phyloP scores from a whole-genome alignment of 2,329 filamentous ascomycete species.

The Sporothrix dimorphospora region DNA sequence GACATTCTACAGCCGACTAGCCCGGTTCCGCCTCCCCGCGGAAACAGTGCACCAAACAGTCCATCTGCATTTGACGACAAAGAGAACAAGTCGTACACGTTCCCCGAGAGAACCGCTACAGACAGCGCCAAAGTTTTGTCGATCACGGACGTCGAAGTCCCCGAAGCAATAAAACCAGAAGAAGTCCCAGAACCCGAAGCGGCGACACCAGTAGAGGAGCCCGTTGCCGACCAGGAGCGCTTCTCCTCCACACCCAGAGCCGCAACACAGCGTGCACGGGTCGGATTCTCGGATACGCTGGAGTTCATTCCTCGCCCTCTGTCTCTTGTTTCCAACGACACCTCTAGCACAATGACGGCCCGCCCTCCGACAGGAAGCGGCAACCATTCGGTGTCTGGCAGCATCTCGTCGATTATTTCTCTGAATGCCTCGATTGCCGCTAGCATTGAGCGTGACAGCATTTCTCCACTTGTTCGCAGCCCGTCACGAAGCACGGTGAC shows the following conservation, averaged over 20 bases:
- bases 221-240: conserved; percentile 31
- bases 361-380: conserved; percentile 45
- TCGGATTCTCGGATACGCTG: conserved; percentile 82
- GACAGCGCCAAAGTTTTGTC: conserved; percentile 29
- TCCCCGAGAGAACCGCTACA: conserved; percentile 34
- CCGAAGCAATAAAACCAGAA: not conserved
- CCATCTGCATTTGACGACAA: conserved; percentile 57
- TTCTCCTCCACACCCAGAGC: conserved; percentile 24
- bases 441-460: conserved; percentile 47
- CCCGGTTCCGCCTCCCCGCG: conserved; percentile 54
- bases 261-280: conserved; percentile 57
- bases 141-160: conserved; percentile 30
- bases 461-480: conserved; percentile 44
- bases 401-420: conserved; percentile 77
- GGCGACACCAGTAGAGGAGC: not conserved
- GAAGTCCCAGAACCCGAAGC: not conserved
- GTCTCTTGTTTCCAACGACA: conserved; percentile 83
- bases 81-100: conserved; percentile 36
- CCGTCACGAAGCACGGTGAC: conserved; percentile 45
- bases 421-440: conserved; percentile 50
- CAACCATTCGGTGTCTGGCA: conserved; percentile 75
- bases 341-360: conserved; percentile 74
- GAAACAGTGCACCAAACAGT: conserved; percentile 67
- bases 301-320: conserved; percentile 83
- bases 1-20: conserved; percentile 65